phyloP scores from a whole-genome alignment of 1,139 yeast genomes.

The Wickerhamiella pararugosa region DNA sequence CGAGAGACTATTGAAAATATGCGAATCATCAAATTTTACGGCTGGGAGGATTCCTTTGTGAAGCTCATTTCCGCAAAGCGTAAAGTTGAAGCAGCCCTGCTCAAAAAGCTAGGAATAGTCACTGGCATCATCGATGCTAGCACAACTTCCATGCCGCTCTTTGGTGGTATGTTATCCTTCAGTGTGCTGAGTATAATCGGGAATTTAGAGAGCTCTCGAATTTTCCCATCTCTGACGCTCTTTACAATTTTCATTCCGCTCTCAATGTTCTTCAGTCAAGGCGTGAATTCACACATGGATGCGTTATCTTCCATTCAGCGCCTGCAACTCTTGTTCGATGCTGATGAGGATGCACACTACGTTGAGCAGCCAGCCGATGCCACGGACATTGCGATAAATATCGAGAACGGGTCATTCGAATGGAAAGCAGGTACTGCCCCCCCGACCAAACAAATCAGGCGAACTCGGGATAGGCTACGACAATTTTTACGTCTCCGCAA shows the following conservation, averaged over 20 bases:
- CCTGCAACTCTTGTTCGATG: conserved; percentile 38
- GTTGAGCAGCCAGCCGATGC: conserved; percentile 22
- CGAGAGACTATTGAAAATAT: conserved; percentile 83
- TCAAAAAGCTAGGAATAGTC: conserved; percentile 57
- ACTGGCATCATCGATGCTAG: conserved; percentile 63
- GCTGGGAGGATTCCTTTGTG: conserved; percentile 86
- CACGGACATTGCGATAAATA: conserved; percentile 31
- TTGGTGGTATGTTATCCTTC: conserved; percentile 85
- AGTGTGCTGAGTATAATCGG: conserved; percentile 63
- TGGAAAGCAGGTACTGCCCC: conserved; percentile 67
- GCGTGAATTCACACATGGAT: conserved; percentile 53
- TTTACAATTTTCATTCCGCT: conserved; percentile 73
- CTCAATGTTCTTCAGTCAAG: conserved; percentile 69
- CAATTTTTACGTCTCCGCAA: neutral
- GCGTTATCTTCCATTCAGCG: conserved; percentile 51
- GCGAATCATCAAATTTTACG: conserved; percentile 80
- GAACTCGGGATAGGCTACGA: too few relatives aligned
- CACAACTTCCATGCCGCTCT: conserved; percentile 66
- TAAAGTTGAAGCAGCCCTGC: conserved; percentile 55
- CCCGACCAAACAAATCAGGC: too few relatives aligned
- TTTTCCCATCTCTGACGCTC: conserved; percentile 84
- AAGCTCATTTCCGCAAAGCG: conserved; percentile 62
- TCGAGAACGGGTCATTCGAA: conserved; percentile 62
- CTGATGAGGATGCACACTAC: conserved; percentile 26
- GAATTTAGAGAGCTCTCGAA: conserved; percentile 67